Evolutionary conservation across 2,329 filamentous ascomycete species (phyloP).

Genomic region (Monosporascus sp.): DNA sequence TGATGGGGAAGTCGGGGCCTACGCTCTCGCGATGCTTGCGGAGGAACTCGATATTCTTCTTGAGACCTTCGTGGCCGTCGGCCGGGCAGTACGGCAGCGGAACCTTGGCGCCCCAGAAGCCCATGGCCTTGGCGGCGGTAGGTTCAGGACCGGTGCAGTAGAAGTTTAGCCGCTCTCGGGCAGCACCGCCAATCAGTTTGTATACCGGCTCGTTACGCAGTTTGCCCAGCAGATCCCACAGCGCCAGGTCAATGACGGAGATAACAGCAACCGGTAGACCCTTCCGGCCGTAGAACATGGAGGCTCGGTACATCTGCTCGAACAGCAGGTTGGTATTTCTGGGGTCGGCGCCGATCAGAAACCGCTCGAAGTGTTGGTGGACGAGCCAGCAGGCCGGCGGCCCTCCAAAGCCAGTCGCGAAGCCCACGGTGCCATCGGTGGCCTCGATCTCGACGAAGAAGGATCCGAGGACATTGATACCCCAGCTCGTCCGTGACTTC

Average conservation of each 20-base stretch:
- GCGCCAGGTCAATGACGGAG: slow-evolving; percentile 85
- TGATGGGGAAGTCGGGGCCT: slow-evolving; percentile 84
- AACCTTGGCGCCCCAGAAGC: slow-evolving; percentile 88
- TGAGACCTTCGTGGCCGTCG: slow-evolving; percentile 73
- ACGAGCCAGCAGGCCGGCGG: slow-evolving; percentile 92
- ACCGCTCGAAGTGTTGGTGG: slow-evolving; percentile 88
- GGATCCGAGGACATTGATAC: slow-evolving; percentile 90
- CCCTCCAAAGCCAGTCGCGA: slow-evolving; percentile 90
- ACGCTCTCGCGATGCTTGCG: slow-evolving; percentile 78
- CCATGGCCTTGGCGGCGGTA: slow-evolving; percentile 72
- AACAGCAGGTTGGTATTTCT: slow-evolving; percentile 88
- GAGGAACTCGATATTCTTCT: slow-evolving; percentile 87
- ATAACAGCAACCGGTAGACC: slow-evolving; percentile 86
- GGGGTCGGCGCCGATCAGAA: slow-evolving; percentile 82
- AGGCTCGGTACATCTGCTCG: slow-evolving; percentile 93
- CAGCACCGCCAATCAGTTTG: slow-evolving; percentile 88
- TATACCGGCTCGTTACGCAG: slow-evolving; percentile 90
- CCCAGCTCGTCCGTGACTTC: slow-evolving; percentile 83
- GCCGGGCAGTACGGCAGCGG: slow-evolving; percentile 85
- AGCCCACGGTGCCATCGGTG: slow-evolving; percentile 85
- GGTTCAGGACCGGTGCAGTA: slow-evolving; percentile 94
- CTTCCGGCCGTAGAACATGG: slow-evolving; percentile 96
- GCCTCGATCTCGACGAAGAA: slow-evolving; percentile 89
- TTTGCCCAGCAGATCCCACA: slow-evolving; percentile 92
- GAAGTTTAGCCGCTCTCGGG: slow-evolving; percentile 75